A percentile compares a stretch with the other conserved stretches of the same genome.
These are phyloP conservation scores for Trichoderma brevicompactum DNA, from an alignment of 2,329 filamentous ascomycete genomes.

Conservation along the genomic window DNA sequence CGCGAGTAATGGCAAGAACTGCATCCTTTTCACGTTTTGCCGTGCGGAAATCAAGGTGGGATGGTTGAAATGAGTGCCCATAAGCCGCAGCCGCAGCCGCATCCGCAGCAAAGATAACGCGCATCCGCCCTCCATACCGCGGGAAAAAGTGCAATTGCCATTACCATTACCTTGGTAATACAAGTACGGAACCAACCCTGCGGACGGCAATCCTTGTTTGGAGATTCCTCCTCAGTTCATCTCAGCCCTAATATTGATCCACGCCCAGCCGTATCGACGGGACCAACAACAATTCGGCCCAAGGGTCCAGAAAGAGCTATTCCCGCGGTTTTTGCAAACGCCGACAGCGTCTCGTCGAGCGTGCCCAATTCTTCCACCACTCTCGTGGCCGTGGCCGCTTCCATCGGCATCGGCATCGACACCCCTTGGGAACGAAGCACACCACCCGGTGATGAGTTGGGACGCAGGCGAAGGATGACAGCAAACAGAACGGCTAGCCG, in stretches of 20 bases:
- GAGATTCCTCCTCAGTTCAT: constrained; percentile 7
- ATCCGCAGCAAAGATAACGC: not conserved
- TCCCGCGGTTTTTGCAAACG: not conserved
- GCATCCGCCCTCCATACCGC: not conserved
- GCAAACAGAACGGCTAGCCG: not conserved
- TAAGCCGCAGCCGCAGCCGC: not conserved
- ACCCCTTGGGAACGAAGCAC: not conserved
- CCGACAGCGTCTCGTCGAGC: not conserved
- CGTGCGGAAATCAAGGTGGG: not conserved
- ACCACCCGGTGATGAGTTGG: not conserved
- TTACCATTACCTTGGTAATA: too few species aligned
- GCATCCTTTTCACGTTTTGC: not conserved
- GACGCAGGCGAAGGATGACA: not conserved
- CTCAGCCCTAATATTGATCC: constrained; percentile 17
- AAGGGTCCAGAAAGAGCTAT: constrained; percentile 10
- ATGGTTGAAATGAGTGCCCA: too few species aligned
- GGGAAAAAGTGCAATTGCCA: too few species aligned
- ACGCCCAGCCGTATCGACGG: not conserved
- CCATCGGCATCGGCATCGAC: too few species aligned
- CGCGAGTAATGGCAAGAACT: not conserved
- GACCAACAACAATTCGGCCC: not conserved
- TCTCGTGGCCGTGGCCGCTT: not conserved
- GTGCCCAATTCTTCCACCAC: not conserved
- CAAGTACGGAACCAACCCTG: not conserved
- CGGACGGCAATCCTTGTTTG: constrained; percentile 1